These are phyloP conservation scores for Cavenderia fasciculata DNA, from an alignment of 78 protist genomes.

Conservation along the genomic window DNA sequence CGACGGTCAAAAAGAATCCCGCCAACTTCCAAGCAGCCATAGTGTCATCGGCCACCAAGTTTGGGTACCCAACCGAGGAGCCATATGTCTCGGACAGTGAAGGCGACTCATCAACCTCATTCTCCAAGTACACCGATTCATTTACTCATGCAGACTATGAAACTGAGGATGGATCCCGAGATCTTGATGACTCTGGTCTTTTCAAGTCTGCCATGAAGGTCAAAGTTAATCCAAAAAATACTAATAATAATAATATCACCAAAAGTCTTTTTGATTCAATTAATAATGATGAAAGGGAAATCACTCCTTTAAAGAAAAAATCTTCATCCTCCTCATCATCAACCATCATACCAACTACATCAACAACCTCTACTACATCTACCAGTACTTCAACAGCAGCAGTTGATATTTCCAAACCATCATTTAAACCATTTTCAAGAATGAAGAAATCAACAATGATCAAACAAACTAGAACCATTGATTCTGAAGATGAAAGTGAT, in stretches of 20 bases:
- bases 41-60: not conserved
- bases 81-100: constrained; percentile 5
- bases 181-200: constrained; percentile 5
- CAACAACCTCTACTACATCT: not conserved
- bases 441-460: too few species aligned
- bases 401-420: not conserved
- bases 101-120: not conserved
- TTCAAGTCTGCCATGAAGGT: not conserved
- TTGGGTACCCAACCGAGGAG: constrained; percentile 8
- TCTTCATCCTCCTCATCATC: too few species aligned
- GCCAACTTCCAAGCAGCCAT: not conserved
- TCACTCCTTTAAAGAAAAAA: not conserved
- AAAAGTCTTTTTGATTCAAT: not conserved
- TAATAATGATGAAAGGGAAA: not conserved
- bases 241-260: not conserved
- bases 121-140: not conserved
- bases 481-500: too few species aligned
- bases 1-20: not conserved
- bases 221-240: not conserved
- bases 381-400: not conserved
- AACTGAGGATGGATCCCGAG: not conserved
- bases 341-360: not conserved
- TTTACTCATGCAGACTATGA: constrained; percentile 14
- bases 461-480: too few species aligned
- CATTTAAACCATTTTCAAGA: not conserved